Evolutionary conservation across 805 yeast genomes (phyloP), one percentile per base, ranked within the genome.

Genomic region (Starmerella riodocensis): DNA sequence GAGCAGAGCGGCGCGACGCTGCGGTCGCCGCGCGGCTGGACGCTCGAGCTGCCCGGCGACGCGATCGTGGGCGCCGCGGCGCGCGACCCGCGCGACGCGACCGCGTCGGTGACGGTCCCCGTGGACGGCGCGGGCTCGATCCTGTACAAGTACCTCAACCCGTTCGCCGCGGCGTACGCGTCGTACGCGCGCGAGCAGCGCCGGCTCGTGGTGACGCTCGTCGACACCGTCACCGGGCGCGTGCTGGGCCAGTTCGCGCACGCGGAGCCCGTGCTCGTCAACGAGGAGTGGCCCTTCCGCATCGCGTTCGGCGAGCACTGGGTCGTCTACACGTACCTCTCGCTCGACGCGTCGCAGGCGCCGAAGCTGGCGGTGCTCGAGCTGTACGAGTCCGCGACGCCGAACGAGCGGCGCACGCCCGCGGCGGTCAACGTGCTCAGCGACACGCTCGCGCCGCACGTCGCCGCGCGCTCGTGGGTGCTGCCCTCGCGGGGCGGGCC

Each of bases 251-350:
- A 66, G 12, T 57, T 63, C 3, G 53, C 54, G 5, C 73, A 70
- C 40, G 65, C 60, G 22, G 60, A 57, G 18, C 54, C 59, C 4
- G 67, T 64, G 5, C 64, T 63, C 20, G 53, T 65, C 8, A 66
- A 62, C 36, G 54, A 67, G 4, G 64, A 64, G 9, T 57, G 58
- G 8, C 59, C 64, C 8, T 55, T 83, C 22, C 60, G 67, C 18
- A 51, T 83, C 21, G 64, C 74, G 1, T 70, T 74, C 57, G 91
- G 84, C 35, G 97, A 88, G 54, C 74, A 86, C 59, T 88, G 91
- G 81, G 63, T 84, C 14, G 66, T 82, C 9, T 78, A 80, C 53
- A 64, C 86, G 0, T 77, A 73, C 50, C 71, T 67, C 53, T 68
- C 76, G 40, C 40, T 32, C 4, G 48, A 45, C 14, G 76, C 77